phyloP scores from a whole-genome alignment of 306 rosid genomes.

The Begonia peltatifolia region DNA sequence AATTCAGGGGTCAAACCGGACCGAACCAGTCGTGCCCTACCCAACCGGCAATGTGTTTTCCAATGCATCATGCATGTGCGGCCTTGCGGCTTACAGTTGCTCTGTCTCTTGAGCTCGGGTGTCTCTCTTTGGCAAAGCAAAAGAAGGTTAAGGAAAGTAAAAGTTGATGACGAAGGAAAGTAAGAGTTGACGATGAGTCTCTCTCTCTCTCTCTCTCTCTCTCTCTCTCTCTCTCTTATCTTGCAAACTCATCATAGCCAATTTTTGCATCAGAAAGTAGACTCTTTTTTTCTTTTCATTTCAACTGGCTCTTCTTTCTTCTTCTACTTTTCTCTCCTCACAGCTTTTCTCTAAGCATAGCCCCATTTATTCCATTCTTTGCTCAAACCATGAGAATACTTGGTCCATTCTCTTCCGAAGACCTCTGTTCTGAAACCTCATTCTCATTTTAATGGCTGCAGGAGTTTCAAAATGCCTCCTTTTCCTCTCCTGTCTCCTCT shows the following conservation, averaged over 20 bases:
- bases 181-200: slow-evolving; percentile 5
- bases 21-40: too few relatives aligned
- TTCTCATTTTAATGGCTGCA: slow-evolving; percentile 34
- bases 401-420: slow-evolving; percentile 19
- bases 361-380: slow-evolving; percentile 21
- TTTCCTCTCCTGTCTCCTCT: slow-evolving; percentile 33
- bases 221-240: slow-evolving; percentile 4
- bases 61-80: too few relatives aligned
- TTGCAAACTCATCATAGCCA: too few relatives aligned
- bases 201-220: slow-evolving; percentile 11
- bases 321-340: slow-evolving; percentile 21
- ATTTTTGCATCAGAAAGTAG: slow-evolving; percentile 53
- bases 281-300: slow-evolving; percentile 23
- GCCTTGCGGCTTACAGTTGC: background rate
- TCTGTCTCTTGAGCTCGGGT: slow-evolving; percentile 19
- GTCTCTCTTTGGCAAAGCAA: slow-evolving; percentile 17
- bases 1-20: too few relatives aligned
- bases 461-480: slow-evolving; percentile 30
- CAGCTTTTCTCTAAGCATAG: slow-evolving; percentile 9
- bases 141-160: slow-evolving; percentile 11
- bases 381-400: slow-evolving; percentile 15
- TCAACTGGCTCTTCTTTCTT: slow-evolving; percentile 15
- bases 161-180: too few relatives aligned
- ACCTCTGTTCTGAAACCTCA: slow-evolving; percentile 7
- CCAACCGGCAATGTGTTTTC: too few relatives aligned